Conservation (phyloP, 2,329 filamentous ascomycete genomes). For the Neurospora sp. region DNA sequence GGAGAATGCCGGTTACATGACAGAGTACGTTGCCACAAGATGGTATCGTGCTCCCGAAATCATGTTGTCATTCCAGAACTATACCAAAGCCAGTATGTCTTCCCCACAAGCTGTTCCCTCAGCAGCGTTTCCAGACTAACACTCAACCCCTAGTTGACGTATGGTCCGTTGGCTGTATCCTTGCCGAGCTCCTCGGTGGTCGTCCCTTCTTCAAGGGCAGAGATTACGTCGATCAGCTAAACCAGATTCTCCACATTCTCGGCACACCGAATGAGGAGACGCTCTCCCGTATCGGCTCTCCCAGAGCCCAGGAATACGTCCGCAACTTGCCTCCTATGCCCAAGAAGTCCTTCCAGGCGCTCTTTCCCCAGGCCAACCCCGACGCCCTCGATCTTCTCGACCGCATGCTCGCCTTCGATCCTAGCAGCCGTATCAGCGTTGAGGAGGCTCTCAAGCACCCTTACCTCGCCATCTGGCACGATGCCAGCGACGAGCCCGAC, state of each 20-base stretch:
- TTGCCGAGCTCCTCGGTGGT: constrained; percentile 89
- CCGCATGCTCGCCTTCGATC: constrained; percentile 96
- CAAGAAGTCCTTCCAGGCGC: constrained; percentile 77
- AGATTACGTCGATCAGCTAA: constrained; percentile 98
- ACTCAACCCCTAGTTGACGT: constrained; percentile 65
- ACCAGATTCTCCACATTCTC: constrained; percentile 97
- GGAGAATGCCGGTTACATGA: constrained; percentile 99
- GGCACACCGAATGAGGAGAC: constrained; percentile 96
- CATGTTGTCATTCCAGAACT: constrained; percentile 99
- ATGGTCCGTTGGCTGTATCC: constrained; percentile 97
- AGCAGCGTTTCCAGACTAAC: background rate
- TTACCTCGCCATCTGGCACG: constrained; percentile 97
- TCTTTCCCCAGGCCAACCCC: constrained; percentile 92
- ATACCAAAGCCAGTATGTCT: constrained; percentile 96
- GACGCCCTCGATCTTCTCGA: constrained; percentile 93
- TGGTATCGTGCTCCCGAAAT: constrained; percentile 96
- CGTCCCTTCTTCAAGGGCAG: constrained; percentile 98
- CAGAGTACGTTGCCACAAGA: constrained; percentile 94
- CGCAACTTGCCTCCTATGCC: constrained; percentile 92
- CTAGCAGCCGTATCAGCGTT: constrained; percentile 83
- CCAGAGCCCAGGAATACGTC: constrained; percentile 94
- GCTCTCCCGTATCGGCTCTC: constrained; percentile 83
- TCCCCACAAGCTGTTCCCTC: background rate
- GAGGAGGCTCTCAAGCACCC: constrained; percentile 93
- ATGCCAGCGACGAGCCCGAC: constrained; percentile 87